Evolutionary conservation across 2,329 filamentous ascomycete genomes (phyloP).

Genomic region (Stenocarpella maydis): DNA sequence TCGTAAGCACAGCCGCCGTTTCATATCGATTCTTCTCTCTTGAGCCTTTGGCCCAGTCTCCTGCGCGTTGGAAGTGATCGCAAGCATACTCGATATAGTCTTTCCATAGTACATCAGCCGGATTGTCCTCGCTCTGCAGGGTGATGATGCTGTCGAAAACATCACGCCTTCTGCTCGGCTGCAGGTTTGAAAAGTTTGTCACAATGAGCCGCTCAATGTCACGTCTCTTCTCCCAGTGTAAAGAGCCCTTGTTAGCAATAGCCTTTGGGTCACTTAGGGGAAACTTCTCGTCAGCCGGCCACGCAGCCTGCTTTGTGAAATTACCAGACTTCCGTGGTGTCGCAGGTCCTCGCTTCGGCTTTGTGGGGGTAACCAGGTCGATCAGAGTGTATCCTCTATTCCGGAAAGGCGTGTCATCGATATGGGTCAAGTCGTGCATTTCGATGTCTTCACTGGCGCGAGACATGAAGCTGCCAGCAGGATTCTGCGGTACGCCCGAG

Average conservation of each 20-base stretch:
- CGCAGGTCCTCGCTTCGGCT: slow-evolving; percentile 1
- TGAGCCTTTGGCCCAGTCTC: background rate
- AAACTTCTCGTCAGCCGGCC: background rate
- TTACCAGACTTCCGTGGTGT: background rate
- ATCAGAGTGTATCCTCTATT: background rate
- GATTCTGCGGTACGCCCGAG: background rate
- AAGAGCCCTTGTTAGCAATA: slow-evolving; percentile 31
- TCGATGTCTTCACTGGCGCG: background rate
- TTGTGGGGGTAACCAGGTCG: slow-evolving; percentile 11
- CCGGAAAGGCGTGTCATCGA: slow-evolving; percentile 14
- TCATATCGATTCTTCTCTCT: slow-evolving; percentile 9
- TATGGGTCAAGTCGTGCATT: slow-evolving; percentile 31
- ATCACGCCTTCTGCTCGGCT: slow-evolving; percentile 4
- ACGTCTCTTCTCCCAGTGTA: slow-evolving; percentile 28
- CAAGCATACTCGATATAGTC: slow-evolving; percentile 1
- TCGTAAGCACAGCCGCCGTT: slow-evolving; percentile 2
- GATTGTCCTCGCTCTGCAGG: slow-evolving; percentile 1
- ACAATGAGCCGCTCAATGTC: slow-evolving; percentile 36
- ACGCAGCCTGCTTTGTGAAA: background rate
- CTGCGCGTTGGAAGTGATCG: background rate
- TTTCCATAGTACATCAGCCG: background rate
- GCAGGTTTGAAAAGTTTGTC: slow-evolving; percentile 27
- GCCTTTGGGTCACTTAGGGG: slow-evolving; percentile 20
- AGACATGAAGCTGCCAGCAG: slow-evolving; percentile 9
- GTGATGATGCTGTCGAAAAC: slow-evolving; percentile 17